phyloP scores from a whole-genome alignment of 2,329 filamentous ascomycete species.

The Fusarium sp. region DNA sequence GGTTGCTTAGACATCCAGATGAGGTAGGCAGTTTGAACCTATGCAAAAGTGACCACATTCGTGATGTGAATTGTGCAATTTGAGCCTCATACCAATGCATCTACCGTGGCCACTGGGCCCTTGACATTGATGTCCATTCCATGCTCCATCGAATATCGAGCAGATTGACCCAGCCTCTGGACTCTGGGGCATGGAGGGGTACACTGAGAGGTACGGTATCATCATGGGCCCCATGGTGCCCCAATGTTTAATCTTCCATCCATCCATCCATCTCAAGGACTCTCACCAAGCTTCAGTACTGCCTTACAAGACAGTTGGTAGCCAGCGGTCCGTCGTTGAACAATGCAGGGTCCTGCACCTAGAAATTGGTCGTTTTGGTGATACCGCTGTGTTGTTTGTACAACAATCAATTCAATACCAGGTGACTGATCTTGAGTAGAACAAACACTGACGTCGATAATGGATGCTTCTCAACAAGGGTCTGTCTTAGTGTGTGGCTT shows the following conservation, averaged over 20 bases:
- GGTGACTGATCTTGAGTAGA: conserved; percentile 5
- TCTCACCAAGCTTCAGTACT: background rate
- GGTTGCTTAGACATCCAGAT: background rate
- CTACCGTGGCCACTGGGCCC: conserved; percentile 15
- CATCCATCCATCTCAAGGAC: background rate
- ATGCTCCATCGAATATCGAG: background rate
- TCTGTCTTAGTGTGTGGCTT: conserved; percentile 14
- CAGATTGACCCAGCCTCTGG: background rate
- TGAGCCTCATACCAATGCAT: conserved; percentile 14
- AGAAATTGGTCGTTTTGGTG: background rate
- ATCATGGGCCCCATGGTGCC: background rate
- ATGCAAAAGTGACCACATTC: background rate
- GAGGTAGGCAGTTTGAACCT: background rate
- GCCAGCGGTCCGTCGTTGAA: background rate
- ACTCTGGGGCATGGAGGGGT: conserved; percentile 6
- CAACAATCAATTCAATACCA: background rate
- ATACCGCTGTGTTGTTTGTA: background rate
- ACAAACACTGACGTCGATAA: conserved; percentile 26
- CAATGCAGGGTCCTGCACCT: background rate
- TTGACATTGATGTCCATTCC: background rate
- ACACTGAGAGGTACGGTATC: background rate
- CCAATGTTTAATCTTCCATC: background rate
- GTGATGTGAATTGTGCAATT: conserved; percentile 5
- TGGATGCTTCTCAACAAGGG: conserved; percentile 12
- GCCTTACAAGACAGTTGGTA: background rate